Evolutionary conservation across 148 eudicot genomes (phyloP).

Genomic region (Cornus controversa): DNA sequence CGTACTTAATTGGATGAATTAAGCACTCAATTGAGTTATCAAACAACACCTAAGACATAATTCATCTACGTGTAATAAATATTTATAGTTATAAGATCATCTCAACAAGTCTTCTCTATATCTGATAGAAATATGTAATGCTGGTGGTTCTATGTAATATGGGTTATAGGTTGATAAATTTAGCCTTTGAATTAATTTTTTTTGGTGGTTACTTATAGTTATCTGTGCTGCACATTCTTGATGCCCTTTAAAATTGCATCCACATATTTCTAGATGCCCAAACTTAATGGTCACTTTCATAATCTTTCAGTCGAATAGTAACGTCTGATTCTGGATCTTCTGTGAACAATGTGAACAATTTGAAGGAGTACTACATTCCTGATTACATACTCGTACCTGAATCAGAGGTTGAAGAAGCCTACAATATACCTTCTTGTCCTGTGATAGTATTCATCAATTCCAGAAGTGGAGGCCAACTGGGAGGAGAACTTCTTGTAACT

Average conservation of each 20-base stretch:
- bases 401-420: not conserved
- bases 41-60: too few relatives aligned
- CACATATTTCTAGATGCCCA: not conserved
- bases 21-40: too few relatives aligned
- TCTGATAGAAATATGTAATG: not conserved
- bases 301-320: slow-evolving; percentile 1
- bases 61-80: not conserved
- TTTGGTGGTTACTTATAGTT: not conserved
- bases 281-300: not conserved
- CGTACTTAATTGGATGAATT: too few relatives aligned
- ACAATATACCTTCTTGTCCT: slow-evolving; percentile 23
- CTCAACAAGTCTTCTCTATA: not conserved
- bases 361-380: slow-evolving; percentile 30
- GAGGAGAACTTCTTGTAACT: slow-evolving; percentile 31
- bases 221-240: not conserved
- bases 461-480: slow-evolving; percentile 36
- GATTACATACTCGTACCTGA: slow-evolving; percentile 23
- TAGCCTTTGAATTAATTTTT: not conserved
- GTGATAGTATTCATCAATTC: slow-evolving; percentile 34
- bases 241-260: too few relatives aligned
- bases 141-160: not conserved
- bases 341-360: not conserved
- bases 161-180: not conserved
- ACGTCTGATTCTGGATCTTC: slow-evolving; percentile 2
- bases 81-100: not conserved